Evolutionary conservation across 2,329 filamentous ascomycete species (phyloP), one percentile per base, ranked within the genome.

Genomic region (Beauveria medogensis): DNA sequence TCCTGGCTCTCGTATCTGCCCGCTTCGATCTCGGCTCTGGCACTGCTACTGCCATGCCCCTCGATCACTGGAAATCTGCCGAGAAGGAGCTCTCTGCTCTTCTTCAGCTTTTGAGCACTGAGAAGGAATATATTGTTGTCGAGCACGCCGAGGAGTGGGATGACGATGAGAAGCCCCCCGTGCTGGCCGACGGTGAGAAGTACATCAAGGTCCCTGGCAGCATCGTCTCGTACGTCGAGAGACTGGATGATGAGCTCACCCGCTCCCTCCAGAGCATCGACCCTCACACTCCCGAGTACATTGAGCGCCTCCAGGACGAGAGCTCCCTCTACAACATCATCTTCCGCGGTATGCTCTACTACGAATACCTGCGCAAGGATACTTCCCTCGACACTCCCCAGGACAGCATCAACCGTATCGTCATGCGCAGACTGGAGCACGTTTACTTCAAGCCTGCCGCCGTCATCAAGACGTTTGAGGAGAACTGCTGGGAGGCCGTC

Each of bases 371-470:
- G 60, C 84, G 83, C 72, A 86, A 89, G 74, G 85, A 89, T 64
- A 73, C 82, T 51, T 80, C 87, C 65, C 82, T 92, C 44, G 86
- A 93, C 51, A 81, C 87, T 44, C 82, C 89, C 28, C 91, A 97
- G 74, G 93, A 97, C 65, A 91, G 87, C 71, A 75, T 96, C 65
- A 99, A 97, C 82, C 88, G 94, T 63, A 86, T 97, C 59, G 84
- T 97, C 67, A 96, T 97, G 86, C 87, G 94, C 70, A 86, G 95
- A 69, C 78, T 99, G 65, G 95, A 99, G 77, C 95, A 99, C 75
- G 84, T 97, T 70, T 99, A 99, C 82, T 99, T 97, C 86, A 99
- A 99, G 88, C 94, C 94, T 61, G 85, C 92, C 12, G 89, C 93
- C 76, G 93, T 99, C 51, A 87, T 97, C 70, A 89, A 88, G 73